Percentiles rank a stretch among this genome's conserved stretches.
These are phyloP conservation scores for Vigna radiata DNA, from an alignment of 306 rosid genomes.

Conservation along the genomic window DNA sequence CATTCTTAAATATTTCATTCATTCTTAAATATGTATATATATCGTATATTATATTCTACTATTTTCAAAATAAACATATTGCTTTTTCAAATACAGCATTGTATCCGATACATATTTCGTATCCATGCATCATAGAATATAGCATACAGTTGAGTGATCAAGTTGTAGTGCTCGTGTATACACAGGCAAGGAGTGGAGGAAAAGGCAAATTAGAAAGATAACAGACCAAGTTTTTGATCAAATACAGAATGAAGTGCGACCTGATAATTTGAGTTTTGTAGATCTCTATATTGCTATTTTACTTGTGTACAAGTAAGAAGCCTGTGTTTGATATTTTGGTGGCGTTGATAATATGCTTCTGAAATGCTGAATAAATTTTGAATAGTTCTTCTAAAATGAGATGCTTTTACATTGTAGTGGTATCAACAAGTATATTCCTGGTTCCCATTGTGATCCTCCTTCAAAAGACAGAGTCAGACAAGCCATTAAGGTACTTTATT, in stretches of 20 bases:
- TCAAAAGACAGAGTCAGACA: constrained; percentile 59
- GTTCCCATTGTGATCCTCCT: constrained; percentile 89
- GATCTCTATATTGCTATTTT: constrained; percentile 84
- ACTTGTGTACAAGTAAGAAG: constrained; percentile 84
- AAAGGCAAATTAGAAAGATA: constrained; percentile 63
- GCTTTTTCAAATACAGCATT: too few relatives aligned
- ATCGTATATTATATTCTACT: too few relatives aligned
- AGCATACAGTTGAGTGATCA: constrained; percentile 5
- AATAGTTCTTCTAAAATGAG: constrained; percentile 8
- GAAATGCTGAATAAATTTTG: constrained; percentile 13
- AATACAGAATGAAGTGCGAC: constrained; percentile 39
- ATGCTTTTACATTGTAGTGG: constrained; percentile 60
- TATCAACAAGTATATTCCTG: constrained; percentile 79
- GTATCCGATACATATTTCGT: too few relatives aligned
- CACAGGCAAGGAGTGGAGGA: constrained; percentile 82
- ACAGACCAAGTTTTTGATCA: constrained; percentile 62
- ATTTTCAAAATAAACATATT: too few relatives aligned
- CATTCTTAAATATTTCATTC: not conserved
- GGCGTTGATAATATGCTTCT: constrained; percentile 20
- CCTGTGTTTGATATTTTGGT: constrained; percentile 8
- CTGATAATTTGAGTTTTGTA: constrained; percentile 62
- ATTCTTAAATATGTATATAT: too few relatives aligned
- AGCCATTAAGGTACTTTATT: constrained; percentile 63
- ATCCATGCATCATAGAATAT: not conserved
- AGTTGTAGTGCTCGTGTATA: not conserved